phyloP scores from a whole-genome alignment of 495 filamentous ascomycete species.

The Neurospora tetraspora region DNA sequence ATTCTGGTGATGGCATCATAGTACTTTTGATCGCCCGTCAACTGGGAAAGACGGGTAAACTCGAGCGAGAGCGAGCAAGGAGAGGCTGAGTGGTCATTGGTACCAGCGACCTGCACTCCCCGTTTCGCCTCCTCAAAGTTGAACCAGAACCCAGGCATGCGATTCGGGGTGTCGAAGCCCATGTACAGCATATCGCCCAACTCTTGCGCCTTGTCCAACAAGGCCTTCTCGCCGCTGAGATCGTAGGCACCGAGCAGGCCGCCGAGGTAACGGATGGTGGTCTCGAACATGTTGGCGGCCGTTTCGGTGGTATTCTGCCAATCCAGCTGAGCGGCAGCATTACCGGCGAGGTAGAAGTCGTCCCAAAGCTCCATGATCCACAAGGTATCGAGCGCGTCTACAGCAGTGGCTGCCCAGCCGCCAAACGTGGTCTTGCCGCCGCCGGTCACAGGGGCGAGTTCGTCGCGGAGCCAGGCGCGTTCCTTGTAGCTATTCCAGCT shows the following conservation, averaged over 20 bases:
- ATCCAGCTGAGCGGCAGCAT: constrained; percentile 57
- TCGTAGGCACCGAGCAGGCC: constrained; percentile 73
- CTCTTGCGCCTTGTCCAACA: constrained; percentile 70
- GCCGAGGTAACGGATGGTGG: constrained; percentile 63
- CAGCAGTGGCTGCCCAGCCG: constrained; percentile 76
- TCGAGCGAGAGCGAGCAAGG: constrained; percentile 74
- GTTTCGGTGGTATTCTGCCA: constrained; percentile 52
- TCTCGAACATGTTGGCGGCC: constrained; percentile 58
- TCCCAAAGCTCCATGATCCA: constrained; percentile 76
- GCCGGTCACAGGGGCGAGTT: constrained; percentile 56
- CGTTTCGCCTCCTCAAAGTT: constrained; percentile 73
- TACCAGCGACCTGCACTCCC: constrained; percentile 56
- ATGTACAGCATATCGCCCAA: constrained; percentile 70
- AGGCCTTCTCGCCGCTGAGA: constrained; percentile 46
- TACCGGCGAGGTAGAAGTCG: constrained; percentile 66
- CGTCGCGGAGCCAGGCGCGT: constrained; percentile 69
- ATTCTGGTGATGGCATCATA: constrained; percentile 78
- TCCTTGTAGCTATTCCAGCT: constrained; percentile 69
- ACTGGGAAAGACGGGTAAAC: constrained; percentile 70
- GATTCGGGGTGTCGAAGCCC: constrained; percentile 80
- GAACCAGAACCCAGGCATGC: constrained; percentile 62
- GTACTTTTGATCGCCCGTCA: constrained; percentile 69
- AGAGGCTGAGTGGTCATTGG: constrained; percentile 47
- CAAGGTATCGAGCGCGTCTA: constrained; percentile 69
- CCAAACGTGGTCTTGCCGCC: constrained; percentile 54